Conservation (phyloP, 257 asterid species). For the Penstemon newberryi region DNA sequence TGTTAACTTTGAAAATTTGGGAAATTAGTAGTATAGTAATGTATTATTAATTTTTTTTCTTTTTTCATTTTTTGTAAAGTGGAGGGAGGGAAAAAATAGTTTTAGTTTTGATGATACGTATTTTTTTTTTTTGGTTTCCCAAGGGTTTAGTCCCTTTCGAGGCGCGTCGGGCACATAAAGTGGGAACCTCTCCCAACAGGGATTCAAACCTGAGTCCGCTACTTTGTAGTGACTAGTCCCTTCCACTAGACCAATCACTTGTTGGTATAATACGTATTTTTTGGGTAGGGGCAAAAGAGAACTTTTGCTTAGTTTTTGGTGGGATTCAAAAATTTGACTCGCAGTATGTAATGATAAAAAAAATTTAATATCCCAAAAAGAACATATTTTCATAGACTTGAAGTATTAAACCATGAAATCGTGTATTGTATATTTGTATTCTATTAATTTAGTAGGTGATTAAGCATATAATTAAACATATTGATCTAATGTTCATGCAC, state of each 20-base stretch:
- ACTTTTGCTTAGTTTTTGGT: constrained; percentile 15
- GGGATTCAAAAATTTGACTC: constrained; percentile 30
- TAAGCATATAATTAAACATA: too few relatives aligned
- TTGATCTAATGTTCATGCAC: too few relatives aligned
- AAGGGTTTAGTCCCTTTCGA: background rate
- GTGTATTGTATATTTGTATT: background rate
- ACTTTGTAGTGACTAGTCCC: too few relatives aligned
- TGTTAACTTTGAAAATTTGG: constrained; percentile 35
- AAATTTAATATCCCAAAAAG: background rate
- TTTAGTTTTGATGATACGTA: constrained; percentile 12
- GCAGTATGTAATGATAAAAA: background rate
- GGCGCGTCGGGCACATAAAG: background rate
- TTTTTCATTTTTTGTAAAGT: constrained; percentile 27
- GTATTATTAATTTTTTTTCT: background rate
- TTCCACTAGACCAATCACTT: too few relatives aligned
- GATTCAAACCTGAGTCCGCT: too few relatives aligned
- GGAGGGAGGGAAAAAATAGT: constrained; percentile 13
- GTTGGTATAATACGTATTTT: too few relatives aligned
- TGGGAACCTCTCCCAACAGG: too few relatives aligned
- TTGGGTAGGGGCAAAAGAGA: constrained; percentile 15
- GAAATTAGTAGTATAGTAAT: background rate
- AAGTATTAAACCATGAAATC: constrained; percentile 5
- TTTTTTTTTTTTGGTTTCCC: background rate
- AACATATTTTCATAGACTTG: background rate
- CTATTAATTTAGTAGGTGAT: too few relatives aligned